Base-by-base conservation (phyloP, 179 eudicot genomes). In the Silene noctiflora region DNA sequence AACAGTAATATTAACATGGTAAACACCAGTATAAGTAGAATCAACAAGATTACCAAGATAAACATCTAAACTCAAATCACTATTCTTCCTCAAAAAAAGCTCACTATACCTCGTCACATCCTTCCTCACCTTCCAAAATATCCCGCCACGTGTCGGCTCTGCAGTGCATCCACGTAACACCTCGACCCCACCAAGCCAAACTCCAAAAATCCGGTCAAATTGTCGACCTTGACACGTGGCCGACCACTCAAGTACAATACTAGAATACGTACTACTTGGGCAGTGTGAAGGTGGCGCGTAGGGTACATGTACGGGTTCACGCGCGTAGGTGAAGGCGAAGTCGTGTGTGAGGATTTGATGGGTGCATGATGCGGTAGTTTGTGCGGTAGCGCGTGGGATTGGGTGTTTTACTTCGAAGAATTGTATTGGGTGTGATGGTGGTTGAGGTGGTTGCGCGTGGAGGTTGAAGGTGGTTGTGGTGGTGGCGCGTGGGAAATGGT, bases 101-200 rank as follows among this genome's bases (percentile, higher is more conserved):
- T 92, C 87, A 19, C 78, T 75, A 68, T 95, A 95, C 89, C 85
- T 93, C 0, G 91, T 84, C 33, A 94, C 69, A 71, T 94, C 97
- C 74, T 92, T 94, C 66, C 86, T 22, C 5, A 94, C 94, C 12
- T 88, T 89, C 98, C 97, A 93, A 16, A 83, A 77, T 44, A 89
- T 91, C 1, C 98, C 97, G 53, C 81, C 85, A 19, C 87, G 72
- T 6, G 88, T 80, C 12, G 98, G 98, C 86, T 94, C 98, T 1
- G 97, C 98, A 3, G 97, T 89, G 88, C 98, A 94, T 85, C 94
- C 85, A 27, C 98, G 85, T 53, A 94, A 91, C 20, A 94, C 82
- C 87, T 94, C 97, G 24, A 89, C 91, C 6, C 98, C 96, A 64
- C 90, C 89, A 7, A 94, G 89, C 97, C 98, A 93, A 66, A 95